phyloP scores from a whole-genome alignment of 306 rosid species.

The Corylus heterophylla region DNA sequence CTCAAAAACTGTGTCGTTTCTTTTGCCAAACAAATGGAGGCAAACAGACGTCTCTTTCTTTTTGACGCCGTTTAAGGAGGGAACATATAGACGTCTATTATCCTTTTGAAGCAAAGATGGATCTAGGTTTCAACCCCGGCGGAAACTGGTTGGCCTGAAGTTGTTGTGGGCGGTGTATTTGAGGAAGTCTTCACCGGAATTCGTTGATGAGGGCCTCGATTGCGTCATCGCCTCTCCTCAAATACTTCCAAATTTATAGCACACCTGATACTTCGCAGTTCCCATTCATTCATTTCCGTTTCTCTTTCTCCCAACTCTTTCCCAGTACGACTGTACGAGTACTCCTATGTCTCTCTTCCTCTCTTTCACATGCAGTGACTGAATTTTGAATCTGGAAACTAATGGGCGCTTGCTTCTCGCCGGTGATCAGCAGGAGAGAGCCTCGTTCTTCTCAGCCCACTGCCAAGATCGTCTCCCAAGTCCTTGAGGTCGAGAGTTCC shows the following conservation, averaged over 20 bases:
- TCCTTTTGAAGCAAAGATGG: too few relatives aligned
- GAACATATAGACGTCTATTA: too few relatives aligned
- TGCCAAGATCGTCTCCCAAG: slow-evolving; percentile 43
- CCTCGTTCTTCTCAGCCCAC: slow-evolving; percentile 2
- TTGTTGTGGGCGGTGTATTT: neutral
- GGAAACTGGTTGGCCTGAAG: too few relatives aligned
- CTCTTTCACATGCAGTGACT: neutral
- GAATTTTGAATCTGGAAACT: neutral
- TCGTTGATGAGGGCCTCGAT: neutral
- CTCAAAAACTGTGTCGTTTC: too few relatives aligned
- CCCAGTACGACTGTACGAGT: neutral
- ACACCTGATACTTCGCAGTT: neutral
- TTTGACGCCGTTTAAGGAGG: too few relatives aligned
- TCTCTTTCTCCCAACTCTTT: neutral
- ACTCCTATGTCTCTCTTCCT: neutral
- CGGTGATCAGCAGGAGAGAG: neutral
- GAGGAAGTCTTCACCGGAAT: neutral
- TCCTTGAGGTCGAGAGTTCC: slow-evolving; percentile 21
- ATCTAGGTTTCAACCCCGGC: too few relatives aligned
- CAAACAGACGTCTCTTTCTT: too few relatives aligned
- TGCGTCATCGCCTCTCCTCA: neutral
- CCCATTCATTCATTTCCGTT: neutral
- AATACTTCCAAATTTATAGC: neutral
- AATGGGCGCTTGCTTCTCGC: slow-evolving; percentile 44
- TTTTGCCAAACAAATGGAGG: too few relatives aligned